Evolutionary conservation across 371 early-diverging fungal genomes (phyloP), one percentile per base, ranked within the genome.

Genomic region (Mucor sp.): DNA sequence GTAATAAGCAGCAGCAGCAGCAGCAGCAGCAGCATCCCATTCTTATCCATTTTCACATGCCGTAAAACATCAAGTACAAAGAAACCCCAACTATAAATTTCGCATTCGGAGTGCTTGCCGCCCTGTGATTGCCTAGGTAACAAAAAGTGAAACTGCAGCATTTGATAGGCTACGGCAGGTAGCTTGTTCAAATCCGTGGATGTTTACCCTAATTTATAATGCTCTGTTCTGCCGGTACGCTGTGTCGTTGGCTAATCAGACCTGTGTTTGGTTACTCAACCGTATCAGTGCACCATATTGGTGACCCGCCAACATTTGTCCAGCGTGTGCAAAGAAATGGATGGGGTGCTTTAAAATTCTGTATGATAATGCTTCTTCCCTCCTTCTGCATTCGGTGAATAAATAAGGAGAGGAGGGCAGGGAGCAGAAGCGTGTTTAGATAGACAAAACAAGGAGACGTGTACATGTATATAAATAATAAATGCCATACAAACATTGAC

Each of bases 71-170:
- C 53, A 53, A 53, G 12, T 12, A 41, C 41, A 23, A 53, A 53
- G 27, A 53, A 53, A 53, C 53, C 53, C 53, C 53, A 53, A 53
- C 53, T 53, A 53, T 53, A 47, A n/a, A 47, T 53, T 53, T 53
- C 2, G 41, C 27, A 27, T 53, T 53, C 27, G 53, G 53, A 53
- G 53, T 27, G 53, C 41, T 41, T 41, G 41, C 41, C 27, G 27
- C 25, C 53, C 53, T 53, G 21, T 21, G n/a, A 7, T 25, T 14
- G 25, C 23, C 23, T 3, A 53, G 11, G 27, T 53, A 27, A 53
- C 14, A 11, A 41, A 12, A 14, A 27, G 53, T 53, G 25, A 53
- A 53, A 27, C 27, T 23, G 27, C 23, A 23, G 6, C 14, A 53
- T 53, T 4, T 53, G 53, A 53, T 53, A 53, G 53, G 53, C 53